Base-by-base conservation (phyloP, 805 yeast genomes). In the Ogataea trehalophila region DNA sequence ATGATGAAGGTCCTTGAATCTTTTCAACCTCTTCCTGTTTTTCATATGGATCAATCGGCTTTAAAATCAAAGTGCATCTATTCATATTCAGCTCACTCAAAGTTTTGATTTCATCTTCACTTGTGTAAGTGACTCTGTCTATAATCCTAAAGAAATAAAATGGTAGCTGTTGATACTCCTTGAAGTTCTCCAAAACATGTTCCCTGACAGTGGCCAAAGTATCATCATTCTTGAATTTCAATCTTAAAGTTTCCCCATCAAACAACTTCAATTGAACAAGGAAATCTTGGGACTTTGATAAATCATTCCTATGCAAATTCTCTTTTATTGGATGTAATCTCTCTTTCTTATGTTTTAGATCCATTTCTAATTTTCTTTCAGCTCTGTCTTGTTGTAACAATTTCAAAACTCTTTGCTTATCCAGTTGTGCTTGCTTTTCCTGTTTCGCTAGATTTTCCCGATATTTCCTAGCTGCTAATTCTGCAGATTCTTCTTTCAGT, bases 61-160 rank as follows among this genome's bases (percentile, higher is more conserved):
- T 85, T 53, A 90, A 68, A 22, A 87, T 81, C 42, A 90, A 64
- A 0, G 85, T 87, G 11, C 95, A 83, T 48, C 95, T 72, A 15
- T 78, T 73, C 44, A 90, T 68, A 20, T 79, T 81, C 46, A 90
- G 68, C 4, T 71, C 75, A 23, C 61, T 61, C 36, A 90, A 68
- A 3, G 80, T 66, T 49, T 67, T 56, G 47, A 73, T 72, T 55
- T 89, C 92, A 43, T 84, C 85, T 0, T 79, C 76, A 4, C 74
- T 76, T 2, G 81, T 68, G 50, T 84, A 89, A 0, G 84, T 77
- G 5, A 79, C 73, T 48, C 86, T 75, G 18, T 88, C 91, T 41
- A 79, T 70, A 5, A 74, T 72, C 44, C 75, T 74, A 47, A 66
- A 72, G 46, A 82, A 80, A 47, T 73, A 71, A 42, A 77, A 77